phyloP scores from a whole-genome alignment of 75 land plant genomes.

The Pinus albicaulis region DNA sequence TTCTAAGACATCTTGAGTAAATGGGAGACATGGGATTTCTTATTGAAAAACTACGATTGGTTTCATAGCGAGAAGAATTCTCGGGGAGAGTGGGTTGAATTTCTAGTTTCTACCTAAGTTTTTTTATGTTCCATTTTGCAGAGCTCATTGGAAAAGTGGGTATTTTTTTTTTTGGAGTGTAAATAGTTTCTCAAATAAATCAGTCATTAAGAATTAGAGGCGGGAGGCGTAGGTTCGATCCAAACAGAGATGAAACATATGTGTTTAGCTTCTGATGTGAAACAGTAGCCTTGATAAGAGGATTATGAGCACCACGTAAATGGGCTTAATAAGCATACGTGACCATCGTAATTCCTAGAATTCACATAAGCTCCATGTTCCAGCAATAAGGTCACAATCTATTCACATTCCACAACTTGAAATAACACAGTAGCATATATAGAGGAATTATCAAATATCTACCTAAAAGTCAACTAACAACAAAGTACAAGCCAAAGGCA shows the following conservation, averaged over 20 bases:
- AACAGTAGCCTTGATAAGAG: no score
- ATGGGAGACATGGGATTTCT: no score
- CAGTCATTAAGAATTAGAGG: no score
- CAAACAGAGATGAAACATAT: not conserved
- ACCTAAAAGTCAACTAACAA: not conserved
- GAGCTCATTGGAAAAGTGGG: no score
- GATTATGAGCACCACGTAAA: not conserved
- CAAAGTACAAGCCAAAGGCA: not conserved
- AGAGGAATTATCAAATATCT: not conserved
- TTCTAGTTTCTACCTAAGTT: not conserved
- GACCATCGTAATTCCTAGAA: slow-evolving; percentile 89
- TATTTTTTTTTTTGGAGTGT: no score
- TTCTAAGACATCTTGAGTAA: no score
- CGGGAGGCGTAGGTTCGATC: not conserved
- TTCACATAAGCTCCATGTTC: slow-evolving; percentile 94
- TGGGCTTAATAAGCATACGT: slow-evolving; percentile 33
- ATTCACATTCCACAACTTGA: not conserved
- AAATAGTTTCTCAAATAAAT: no score
- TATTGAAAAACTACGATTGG: no score
- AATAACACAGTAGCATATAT: not conserved
- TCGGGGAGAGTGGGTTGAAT: not conserved
- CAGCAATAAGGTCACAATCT: slow-evolving; percentile 81
- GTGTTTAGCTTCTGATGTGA: no score
- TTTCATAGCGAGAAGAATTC: not conserved
- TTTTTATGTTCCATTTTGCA: no score